Percentiles rank a stretch among this genome's conserved stretches.
phyloP scores from a whole-genome alignment of 306 rosid genomes.

The Fagus crenata region DNA sequence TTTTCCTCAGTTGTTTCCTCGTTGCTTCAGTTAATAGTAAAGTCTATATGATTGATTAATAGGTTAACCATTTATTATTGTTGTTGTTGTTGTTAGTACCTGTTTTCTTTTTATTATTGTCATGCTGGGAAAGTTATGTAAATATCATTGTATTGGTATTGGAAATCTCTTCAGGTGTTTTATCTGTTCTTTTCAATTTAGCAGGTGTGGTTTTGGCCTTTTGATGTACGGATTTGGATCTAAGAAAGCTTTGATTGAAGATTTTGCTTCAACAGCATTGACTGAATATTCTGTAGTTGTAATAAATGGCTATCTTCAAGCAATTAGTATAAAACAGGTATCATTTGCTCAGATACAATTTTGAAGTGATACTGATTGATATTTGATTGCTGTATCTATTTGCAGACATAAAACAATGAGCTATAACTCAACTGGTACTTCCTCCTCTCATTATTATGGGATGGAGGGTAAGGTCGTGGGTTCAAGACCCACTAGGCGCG shows the following conservation, averaged over 20 bases:
- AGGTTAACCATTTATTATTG: background rate
- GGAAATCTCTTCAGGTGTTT: background rate
- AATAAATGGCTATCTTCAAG: slow-evolving; percentile 85
- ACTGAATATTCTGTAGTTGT: slow-evolving; percentile 71
- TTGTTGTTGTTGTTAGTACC: background rate
- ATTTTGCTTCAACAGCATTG: slow-evolving; percentile 74
- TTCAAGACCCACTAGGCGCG: too few species aligned
- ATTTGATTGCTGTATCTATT: background rate
- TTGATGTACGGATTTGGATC: slow-evolving; percentile 97
- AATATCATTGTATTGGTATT: background rate
- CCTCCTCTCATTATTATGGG: too few species aligned
- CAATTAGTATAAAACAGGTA: slow-evolving; percentile 84
- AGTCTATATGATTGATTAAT: too few species aligned
- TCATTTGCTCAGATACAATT: background rate
- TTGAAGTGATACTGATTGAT: background rate
- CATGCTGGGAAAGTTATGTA: background rate
- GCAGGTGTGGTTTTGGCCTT: slow-evolving; percentile 74
- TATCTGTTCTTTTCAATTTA: slow-evolving; percentile 2
- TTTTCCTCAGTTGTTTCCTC: too few species aligned
- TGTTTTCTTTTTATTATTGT: background rate
- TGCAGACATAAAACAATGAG: background rate
- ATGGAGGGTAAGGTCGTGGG: too few species aligned
- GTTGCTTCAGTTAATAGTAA: too few species aligned
- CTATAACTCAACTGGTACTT: too few species aligned
- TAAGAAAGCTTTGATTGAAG: slow-evolving; percentile 80